Evolutionary conservation across 192 early-diverging fungal species (phyloP), one percentile per base, ranked within the genome.

Genomic region (Mortierella claussenii): DNA sequence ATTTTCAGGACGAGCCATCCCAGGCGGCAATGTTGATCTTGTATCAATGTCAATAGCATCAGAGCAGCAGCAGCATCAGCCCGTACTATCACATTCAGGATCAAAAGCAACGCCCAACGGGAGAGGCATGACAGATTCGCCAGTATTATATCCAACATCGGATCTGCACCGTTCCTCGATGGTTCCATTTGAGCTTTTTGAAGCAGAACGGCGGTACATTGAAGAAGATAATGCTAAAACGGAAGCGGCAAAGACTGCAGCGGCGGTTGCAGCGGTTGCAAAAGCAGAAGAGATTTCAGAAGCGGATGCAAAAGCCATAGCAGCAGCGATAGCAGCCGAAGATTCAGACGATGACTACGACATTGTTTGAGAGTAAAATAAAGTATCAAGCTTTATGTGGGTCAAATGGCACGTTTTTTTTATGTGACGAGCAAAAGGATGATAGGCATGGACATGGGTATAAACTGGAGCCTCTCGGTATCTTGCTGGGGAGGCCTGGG

Each of bases 141-240:
- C 59, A 3, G 73, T 76, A 4, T 15, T 67, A 1, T 76, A 76
- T 33, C 73, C 73, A 13, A 76, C 51, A 4, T 76, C 63, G 11
- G 73, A 76, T 17, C 46, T 76, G 2, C 73, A 67, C 20, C 52
- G 54, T 10, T 32, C 73, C 2, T 65, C 37, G 13, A n/a, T 37
- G 0, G 37, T 67, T 11, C 73, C 73, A 13, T 76, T 76, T 27
- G 64, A 76, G 37, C 59, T 76, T n/a, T 67, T 65, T n/a, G 73
- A 76, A 13, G 73, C 66, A 24, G 73, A 76, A 32, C 33, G 73
- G 46, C 26, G 64, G 37, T 67, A 67, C 28, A 76, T 76, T 56
- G 73, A 76, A 21, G 73, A 60, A 26, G 73, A 76, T 23, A 76
- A 66, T 42, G 64, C 64, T 21, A 66, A 57, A 44, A 76, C 59